Base-by-base conservation (phyloP, 2,329 filamentous ascomycete genomes). In the Alternaria hordeiaustralica region DNA sequence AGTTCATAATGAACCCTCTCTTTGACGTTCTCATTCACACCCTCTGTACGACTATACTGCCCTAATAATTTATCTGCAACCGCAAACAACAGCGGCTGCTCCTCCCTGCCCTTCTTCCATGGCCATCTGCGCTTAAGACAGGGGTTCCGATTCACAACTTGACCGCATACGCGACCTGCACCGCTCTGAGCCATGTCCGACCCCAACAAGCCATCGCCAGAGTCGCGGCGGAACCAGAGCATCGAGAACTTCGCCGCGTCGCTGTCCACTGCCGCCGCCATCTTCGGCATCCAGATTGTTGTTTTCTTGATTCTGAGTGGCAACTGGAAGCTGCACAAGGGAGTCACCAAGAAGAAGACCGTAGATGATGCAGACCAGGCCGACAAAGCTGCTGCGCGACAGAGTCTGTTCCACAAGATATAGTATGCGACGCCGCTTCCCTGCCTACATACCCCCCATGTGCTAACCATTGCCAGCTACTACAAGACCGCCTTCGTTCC, bases 401-500 rank as follows among this genome's bases (percentile, higher is more conserved):
- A 79, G 66, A 76, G 75, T 33, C 67, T 79, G 21, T 79, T 79
- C 66, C 74, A 75, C 61, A 78, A 77, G 58, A 80, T 80, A 55
- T 80, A 80, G 77, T 79, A 67, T 55, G 76, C 50, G 13, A 28
- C 13, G 21, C 13, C 20, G 44, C 20, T 21, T 45, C 23, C 47
- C 36, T n/a, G 18, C 23, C 30, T 4, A 25, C 18, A 25, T 20
- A n/a, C 10, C 13, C 6, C 7, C 49, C 26, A 12, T 58, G n/a
- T 41, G 44, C 71, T 78, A 43, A 77, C 65, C n/a, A 10, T 2
- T 6, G 4, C 8, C 47, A 79, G 78, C 65, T 79, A 78, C 67
- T 79, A 79, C 71, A 79, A 79, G 60, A 79, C 77, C 8, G 70
- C 77, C 57, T 81, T 79, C 33, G 77, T 81, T 6, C 70, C 78